phyloP scores from a whole-genome alignment of 257 asterid species.

The Primulina tabacum region DNA sequence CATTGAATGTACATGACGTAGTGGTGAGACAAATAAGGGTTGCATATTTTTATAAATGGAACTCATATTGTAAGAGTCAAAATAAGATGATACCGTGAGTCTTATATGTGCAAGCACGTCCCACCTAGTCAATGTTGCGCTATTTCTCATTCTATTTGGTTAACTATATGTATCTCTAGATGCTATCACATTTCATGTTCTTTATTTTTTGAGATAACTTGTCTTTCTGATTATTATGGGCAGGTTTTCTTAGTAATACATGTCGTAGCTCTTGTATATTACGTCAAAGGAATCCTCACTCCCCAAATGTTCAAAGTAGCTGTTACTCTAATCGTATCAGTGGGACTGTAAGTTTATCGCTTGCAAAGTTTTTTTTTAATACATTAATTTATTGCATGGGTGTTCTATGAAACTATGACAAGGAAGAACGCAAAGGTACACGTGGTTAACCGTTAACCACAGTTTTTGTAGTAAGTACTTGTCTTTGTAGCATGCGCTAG shows the following conservation, averaged over 20 bases:
- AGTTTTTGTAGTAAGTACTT: not conserved
- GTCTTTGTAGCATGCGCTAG: not conserved
- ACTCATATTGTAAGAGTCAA: constrained; percentile 11
- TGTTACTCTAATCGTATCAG: constrained; percentile 78
- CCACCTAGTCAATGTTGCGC: constrained; percentile 4
- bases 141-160: not conserved
- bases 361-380: constrained; percentile 20
- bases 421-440: constrained; percentile 17
- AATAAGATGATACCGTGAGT: not conserved
- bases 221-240: constrained; percentile 25
- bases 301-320: constrained; percentile 97
- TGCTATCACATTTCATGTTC: constrained; percentile 7
- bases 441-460: constrained; percentile 10
- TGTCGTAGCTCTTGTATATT: constrained; percentile 88
- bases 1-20: not conserved
- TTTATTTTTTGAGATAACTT: constrained; percentile 20
- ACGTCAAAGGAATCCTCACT: constrained; percentile 84
- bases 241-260: constrained; percentile 92
- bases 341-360: constrained; percentile 72
- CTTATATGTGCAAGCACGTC: constrained; percentile 10
- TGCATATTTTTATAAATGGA: not conserved
- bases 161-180: not conserved
- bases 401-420: constrained; percentile 2
- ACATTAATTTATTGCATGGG: not conserved
- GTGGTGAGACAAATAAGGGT: not conserved